Evolutionary conservation across 1,284 basidiomycete species (phyloP).

Genomic region (Ustilago hordei): DNA sequence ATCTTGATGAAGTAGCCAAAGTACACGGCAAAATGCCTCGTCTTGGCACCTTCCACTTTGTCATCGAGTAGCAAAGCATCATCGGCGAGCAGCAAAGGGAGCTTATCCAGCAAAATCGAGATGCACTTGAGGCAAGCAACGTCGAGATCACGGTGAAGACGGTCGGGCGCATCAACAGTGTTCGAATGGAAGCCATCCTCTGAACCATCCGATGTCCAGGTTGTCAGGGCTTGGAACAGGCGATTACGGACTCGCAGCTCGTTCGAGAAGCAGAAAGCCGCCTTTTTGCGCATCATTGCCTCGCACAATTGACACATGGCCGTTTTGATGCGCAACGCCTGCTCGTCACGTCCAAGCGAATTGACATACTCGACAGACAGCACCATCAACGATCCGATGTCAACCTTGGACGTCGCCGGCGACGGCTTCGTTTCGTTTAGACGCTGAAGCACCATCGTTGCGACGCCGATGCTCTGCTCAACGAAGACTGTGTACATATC

Average conservation of each 20-base stretch:
- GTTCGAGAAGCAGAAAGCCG: constrained; percentile 57
- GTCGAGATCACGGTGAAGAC: constrained; percentile 63
- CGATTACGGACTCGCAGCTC: constrained; percentile 64
- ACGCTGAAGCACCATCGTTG: constrained; percentile 56
- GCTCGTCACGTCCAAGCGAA: constrained; percentile 58
- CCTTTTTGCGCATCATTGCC: constrained; percentile 61
- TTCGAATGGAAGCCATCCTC: constrained; percentile 40
- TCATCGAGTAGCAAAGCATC: constrained; percentile 64
- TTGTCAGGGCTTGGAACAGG: constrained; percentile 63
- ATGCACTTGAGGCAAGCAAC: constrained; percentile 63
- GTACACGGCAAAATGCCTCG: constrained; percentile 62
- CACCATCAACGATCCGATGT: constrained; percentile 65
- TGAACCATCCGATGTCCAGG: constrained; percentile 62
- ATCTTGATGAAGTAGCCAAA: constrained; percentile 67
- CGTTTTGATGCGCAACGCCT: constrained; percentile 63
- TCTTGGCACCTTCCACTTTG: constrained; percentile 66
- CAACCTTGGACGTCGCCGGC: constrained; percentile 50
- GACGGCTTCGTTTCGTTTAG: constrained; percentile 39
- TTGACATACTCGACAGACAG: constrained; percentile 66
- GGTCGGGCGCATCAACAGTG: constrained; percentile 48
- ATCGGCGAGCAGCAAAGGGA: constrained; percentile 63
- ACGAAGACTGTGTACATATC: constrained; percentile 67
- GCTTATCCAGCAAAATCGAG: constrained; percentile 61
- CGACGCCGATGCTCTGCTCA: constrained; percentile 65
- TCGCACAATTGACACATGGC: constrained; percentile 66